These are phyloP conservation scores for Ophiosphaerella korrae DNA, from an alignment of 2,329 filamentous ascomycete species.

Conservation along the genomic window DNA sequence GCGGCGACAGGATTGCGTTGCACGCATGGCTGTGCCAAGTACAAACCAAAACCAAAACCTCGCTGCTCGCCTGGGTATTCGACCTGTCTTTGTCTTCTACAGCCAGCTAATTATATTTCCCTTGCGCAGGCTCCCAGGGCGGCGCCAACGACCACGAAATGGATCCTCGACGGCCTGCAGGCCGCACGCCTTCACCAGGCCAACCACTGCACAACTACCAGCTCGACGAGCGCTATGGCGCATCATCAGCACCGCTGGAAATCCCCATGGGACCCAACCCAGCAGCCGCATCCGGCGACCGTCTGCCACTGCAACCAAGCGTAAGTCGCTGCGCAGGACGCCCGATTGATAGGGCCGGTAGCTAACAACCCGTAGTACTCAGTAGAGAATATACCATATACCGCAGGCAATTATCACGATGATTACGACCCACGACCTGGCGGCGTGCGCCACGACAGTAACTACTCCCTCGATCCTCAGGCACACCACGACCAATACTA, in stretches of 20 bases:
- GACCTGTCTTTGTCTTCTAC: conserved; percentile 1
- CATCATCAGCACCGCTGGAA: conserved; percentile 61
- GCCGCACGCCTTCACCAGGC: conserved; percentile 73
- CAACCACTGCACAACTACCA: conserved; percentile 79
- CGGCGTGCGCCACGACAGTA: conserved; percentile 57
- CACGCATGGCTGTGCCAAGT: conserved; percentile 18
- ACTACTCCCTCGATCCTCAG: conserved; percentile 80
- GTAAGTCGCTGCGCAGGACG: conserved; percentile 57
- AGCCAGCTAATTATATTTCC: conserved; percentile 16
- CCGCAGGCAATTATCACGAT: conserved; percentile 65
- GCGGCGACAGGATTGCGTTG: conserved; percentile 8
- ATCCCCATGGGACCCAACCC: conserved; percentile 69
- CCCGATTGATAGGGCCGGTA: not conserved
- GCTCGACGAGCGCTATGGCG: conserved; percentile 75
- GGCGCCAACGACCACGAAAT: conserved; percentile 47
- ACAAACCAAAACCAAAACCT: not conserved
- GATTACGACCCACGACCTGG: conserved; percentile 57
- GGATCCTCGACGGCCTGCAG: conserved; percentile 57
- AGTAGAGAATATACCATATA: conserved; percentile 71
- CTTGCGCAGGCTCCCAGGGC: conserved; percentile 24
- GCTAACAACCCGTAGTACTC: conserved; percentile 61
- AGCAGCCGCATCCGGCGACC: conserved; percentile 69
- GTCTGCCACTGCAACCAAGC: conserved; percentile 81
- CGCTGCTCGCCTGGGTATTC: conserved; percentile 5
- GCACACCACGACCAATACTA: conserved; percentile 88